Evolutionary conservation across 345 rosid species (phyloP), one percentile per base, ranked within the genome.

Genomic region (Lepidium aucheri): DNA sequence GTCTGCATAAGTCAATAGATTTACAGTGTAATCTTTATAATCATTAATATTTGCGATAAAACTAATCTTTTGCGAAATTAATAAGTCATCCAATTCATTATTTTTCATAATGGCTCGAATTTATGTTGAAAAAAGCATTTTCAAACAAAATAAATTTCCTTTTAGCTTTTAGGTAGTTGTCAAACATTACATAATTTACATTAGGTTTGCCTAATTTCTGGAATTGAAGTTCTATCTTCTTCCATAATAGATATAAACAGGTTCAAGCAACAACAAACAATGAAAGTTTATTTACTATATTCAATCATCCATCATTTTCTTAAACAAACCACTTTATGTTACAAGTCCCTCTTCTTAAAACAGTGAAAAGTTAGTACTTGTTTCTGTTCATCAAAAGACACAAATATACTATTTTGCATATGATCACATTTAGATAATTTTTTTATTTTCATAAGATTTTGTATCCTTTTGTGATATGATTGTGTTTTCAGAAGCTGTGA

Each of bases 191-290:
- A 71, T 54, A 43, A 63, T 71, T 70, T 54, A 17, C 7, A 62
- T 54, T 71, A 64, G 66, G 76, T 72, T 56, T 49, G 65, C 70
- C 70, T 57, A 72, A 72, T 64, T 39, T 55, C 17, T 18, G 70
- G 53, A 47, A 47, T 32, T 49, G 51, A 64, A 63, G 7, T 28
- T 63, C 8, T 45, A 63, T 56, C 59, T 38, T 63, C 42, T 69
- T 70, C 47, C 22, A 60, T 61, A 60, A 60, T 50, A 53, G 62
- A 61, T 24, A 70, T 28, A 28, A 28, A 28, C 41, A 53, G 15
- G 13, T 46, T 70, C 34, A 62, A 62, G 57, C 62, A 70, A 34
- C 47, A 62, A 14, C 22, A 34, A 39, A 43, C 45, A 18, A 2
- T 54, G 2, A 38, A 46, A 17, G 26, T 4, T 3, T 9, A 54